Evolutionary conservation across 139 green algal species (phyloP).

Genomic region (Parachlorella kessleri): DNA sequence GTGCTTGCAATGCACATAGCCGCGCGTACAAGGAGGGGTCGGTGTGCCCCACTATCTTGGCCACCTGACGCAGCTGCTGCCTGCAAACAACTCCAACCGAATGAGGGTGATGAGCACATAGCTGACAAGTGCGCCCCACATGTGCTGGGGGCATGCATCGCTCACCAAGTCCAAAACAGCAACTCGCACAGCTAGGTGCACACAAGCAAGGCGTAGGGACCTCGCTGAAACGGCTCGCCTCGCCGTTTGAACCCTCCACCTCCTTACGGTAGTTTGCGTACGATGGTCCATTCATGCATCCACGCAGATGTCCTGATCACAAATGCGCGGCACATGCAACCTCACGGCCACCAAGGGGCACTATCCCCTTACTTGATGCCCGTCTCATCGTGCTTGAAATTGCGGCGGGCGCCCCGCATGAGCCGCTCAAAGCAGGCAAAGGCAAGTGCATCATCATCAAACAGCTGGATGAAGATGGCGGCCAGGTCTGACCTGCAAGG

Average conservation of each 20-base stretch:
- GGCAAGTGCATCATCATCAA: slow-evolving; percentile 81
- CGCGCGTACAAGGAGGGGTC: slow-evolving; percentile 52
- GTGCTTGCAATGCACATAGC: slow-evolving; percentile 55
- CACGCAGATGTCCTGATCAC: no score
- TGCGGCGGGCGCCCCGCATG: slow-evolving; percentile 70
- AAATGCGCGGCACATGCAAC: no score
- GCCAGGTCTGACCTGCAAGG: slow-evolving; percentile 66
- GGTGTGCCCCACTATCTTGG: slow-evolving; percentile 46
- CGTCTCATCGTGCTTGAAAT: slow-evolving; percentile 73
- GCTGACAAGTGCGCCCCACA: no score
- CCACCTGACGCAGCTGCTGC: slow-evolving; percentile 58
- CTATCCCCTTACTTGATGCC: slow-evolving; percentile 61
- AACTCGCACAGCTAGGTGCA: no score
- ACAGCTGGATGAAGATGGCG: slow-evolving; percentile 78
- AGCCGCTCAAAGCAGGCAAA: slow-evolving; percentile 86
- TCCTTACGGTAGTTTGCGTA: no score
- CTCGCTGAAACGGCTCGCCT: no score
- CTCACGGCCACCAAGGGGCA: no score
- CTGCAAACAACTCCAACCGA: no score
- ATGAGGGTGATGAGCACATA: no score
- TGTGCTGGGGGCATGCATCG: neutral
- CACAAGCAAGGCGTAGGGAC: no score
- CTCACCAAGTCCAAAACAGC: neutral
- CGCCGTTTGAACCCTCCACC: no score
- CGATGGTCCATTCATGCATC: no score